Evolutionary conservation across 306 rosid genomes (phyloP).

Genomic region (Abrus precatorius): DNA sequence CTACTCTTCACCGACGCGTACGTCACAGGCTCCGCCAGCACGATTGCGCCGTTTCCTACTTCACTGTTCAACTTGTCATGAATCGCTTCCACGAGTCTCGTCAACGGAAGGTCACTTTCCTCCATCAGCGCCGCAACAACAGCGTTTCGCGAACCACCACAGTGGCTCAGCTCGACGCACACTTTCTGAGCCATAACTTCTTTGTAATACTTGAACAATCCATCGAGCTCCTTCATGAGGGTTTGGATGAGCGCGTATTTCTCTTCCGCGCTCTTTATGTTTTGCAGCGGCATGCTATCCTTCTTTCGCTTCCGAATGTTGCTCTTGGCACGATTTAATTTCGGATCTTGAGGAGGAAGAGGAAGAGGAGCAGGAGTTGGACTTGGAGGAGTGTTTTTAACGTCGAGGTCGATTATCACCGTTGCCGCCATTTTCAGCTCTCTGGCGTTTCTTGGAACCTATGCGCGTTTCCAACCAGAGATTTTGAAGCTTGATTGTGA

Average conservation of each 20-base stretch:
- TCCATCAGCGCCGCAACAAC: constrained; percentile 77
- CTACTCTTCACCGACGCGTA: constrained; percentile 72
- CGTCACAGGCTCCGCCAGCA: constrained; percentile 57
- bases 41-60: constrained; percentile 32
- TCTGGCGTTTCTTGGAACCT: background rate
- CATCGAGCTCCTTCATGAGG: constrained; percentile 66
- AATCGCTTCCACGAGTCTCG: constrained; percentile 77
- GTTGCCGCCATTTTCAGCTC: constrained; percentile 39
- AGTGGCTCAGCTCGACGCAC: constrained; percentile 50
- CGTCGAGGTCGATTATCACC: constrained; percentile 43
- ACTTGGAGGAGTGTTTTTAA: constrained; percentile 15
- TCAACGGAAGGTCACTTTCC: constrained; percentile 80
- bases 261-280: constrained; percentile 53
- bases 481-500: background rate
- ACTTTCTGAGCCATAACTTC: constrained; percentile 59
- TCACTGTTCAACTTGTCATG: constrained; percentile 48
- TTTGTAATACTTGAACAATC: constrained; percentile 66
- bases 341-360: constrained; percentile 40
- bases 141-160: constrained; percentile 52
- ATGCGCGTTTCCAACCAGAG: background rate
- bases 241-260: constrained; percentile 55
- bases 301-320: constrained; percentile 70
- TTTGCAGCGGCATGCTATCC: constrained; percentile 34
- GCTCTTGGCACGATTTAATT: constrained; percentile 52
- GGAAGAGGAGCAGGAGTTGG: constrained; percentile 35